Conservation (phyloP, 2,329 filamentous ascomycete species). For the Hypoxylon sp. region DNA sequence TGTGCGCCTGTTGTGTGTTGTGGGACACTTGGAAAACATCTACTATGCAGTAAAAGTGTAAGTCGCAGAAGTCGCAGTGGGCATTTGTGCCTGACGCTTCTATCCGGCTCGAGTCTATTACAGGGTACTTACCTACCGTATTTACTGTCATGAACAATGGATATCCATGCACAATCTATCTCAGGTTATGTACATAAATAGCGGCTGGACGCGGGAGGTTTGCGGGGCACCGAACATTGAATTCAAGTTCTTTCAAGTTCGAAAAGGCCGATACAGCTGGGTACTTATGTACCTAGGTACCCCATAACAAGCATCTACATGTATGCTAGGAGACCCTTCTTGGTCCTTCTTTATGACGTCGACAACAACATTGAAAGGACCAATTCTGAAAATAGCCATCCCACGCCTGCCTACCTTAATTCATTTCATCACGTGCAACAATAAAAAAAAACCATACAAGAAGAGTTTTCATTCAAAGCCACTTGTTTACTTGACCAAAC, state of each 20-base stretch:
- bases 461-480: background rate
- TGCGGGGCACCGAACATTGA: slow-evolving; percentile 30
- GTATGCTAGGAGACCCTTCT: slow-evolving; percentile 14
- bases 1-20: slow-evolving; percentile 33
- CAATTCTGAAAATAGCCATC: slow-evolving; percentile 31
- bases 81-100: slow-evolving; percentile 24
- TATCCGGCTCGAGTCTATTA: slow-evolving; percentile 26
- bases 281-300: too few relatives aligned
- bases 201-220: slow-evolving; percentile 22
- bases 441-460: background rate
- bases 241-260: slow-evolving; percentile 26
- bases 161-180: background rate
- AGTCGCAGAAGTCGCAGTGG: slow-evolving; percentile 13
- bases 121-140: slow-evolving; percentile 8
- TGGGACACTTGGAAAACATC: slow-evolving; percentile 30
- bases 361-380: slow-evolving; percentile 12
- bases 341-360: slow-evolving; percentile 28
- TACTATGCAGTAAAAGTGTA: background rate
- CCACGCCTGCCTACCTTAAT: background rate
- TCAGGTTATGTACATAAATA: background rate
- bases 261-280: slow-evolving; percentile 2
- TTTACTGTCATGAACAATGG: slow-evolving; percentile 9
- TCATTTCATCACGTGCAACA: slow-evolving; percentile 1
- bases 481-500: too few relatives aligned
- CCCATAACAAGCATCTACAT: too few relatives aligned